phyloP scores from a whole-genome alignment of 208 protist species.

The Novymonas esmeraldas region DNA sequence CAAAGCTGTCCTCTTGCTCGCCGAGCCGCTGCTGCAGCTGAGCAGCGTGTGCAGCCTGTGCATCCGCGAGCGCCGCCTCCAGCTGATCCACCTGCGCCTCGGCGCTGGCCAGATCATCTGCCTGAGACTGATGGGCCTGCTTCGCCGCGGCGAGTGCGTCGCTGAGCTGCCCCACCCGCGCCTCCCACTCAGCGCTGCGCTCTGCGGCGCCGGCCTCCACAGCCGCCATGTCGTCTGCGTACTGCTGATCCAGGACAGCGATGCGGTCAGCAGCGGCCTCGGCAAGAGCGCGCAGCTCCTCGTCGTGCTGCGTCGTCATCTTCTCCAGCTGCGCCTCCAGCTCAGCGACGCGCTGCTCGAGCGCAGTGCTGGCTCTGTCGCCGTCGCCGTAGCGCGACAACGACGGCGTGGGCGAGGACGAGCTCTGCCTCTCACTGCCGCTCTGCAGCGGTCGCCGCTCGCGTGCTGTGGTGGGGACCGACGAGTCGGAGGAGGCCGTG shows the following conservation, averaged over 20 bases:
- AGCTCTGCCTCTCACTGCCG: background rate
- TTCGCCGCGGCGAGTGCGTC: background rate
- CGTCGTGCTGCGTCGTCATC: constrained; percentile 35
- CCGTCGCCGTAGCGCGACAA: background rate
- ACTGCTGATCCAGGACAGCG: constrained; percentile 53
- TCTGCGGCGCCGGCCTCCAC: background rate
- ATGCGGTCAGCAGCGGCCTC: constrained; percentile 58
- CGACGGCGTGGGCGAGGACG: background rate
- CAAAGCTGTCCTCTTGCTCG: constrained; percentile 23
- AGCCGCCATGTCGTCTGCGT: constrained; percentile 5
- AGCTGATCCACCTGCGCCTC: constrained; percentile 8
- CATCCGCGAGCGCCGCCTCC: constrained; percentile 11
- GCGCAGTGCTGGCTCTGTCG: constrained; percentile 1
- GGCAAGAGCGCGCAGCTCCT: constrained; percentile 56
- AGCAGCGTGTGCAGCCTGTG: constrained; percentile 4
- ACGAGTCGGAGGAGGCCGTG: constrained; percentile 23
- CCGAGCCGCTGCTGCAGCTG: constrained; percentile 13
- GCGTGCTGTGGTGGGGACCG: constrained; percentile 18
- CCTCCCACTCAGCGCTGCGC: constrained; percentile 12
- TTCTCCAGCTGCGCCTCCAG: constrained; percentile 31
- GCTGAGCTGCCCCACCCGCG: constrained; percentile 1
- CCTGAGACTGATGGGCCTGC: background rate
- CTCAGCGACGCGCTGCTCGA: constrained; percentile 27
- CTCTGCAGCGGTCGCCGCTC: background rate
- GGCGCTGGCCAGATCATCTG: background rate